Evolutionary conservation across 495 filamentous ascomycete species (phyloP).

Genomic region (Bacidia rubella): DNA sequence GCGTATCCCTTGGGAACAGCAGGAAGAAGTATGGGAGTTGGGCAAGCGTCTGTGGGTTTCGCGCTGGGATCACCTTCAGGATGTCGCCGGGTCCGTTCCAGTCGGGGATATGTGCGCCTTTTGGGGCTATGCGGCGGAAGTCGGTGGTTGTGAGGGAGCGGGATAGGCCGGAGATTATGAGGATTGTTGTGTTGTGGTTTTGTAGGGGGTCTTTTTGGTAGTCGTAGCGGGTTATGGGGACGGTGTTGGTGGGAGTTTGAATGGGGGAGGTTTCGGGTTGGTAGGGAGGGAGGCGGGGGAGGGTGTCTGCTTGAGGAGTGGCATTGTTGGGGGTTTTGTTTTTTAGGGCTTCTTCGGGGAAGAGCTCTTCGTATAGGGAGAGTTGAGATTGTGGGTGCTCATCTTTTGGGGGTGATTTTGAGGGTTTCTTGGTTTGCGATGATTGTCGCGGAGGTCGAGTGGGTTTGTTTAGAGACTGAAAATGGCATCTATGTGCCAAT

Average conservation of each 20-base stretch:
- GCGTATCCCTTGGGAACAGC: conserved; percentile 41
- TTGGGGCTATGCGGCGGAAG: conserved; percentile 46
- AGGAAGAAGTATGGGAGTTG: conserved; percentile 44
- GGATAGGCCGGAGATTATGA: conserved; percentile 38
- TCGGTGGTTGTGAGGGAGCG: conserved; percentile 45
- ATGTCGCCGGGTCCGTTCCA: conserved; percentile 43
- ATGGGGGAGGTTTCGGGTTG: neutral
- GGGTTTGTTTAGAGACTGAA: neutral
- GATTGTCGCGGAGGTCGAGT: neutral
- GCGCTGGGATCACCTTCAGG: conserved; percentile 36
- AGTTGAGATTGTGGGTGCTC: neutral
- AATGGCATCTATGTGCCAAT: neutral
- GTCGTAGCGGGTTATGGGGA: neutral
- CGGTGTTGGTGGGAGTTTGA: neutral
- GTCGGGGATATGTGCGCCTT: conserved; percentile 44
- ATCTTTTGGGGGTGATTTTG: too few species aligned
- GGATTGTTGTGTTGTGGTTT: conserved; percentile 4
- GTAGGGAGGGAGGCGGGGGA: neutral
- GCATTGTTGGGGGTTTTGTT: conserved; percentile 9
- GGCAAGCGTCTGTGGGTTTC: conserved; percentile 39
- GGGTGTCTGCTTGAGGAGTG: conserved; percentile 1
- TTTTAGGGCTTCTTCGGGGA: conserved; percentile 33
- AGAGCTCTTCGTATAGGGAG: conserved; percentile 45
- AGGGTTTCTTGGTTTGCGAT: neutral
- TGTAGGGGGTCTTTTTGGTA: neutral